Base-by-base conservation (phyloP, 2,329 filamentous ascomycete species). In the Talaromyces sp. region DNA sequence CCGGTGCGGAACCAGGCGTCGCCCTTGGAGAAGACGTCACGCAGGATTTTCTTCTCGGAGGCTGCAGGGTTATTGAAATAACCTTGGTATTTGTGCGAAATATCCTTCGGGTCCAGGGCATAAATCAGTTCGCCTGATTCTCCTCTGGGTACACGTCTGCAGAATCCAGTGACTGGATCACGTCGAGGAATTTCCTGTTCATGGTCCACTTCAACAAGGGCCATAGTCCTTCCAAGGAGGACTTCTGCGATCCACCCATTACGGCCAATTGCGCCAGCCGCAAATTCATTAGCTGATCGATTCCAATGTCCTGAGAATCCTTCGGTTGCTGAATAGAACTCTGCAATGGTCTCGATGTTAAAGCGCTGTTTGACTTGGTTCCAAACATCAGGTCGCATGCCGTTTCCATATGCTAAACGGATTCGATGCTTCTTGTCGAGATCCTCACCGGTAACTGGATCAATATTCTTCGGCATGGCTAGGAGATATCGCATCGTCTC, bases 401-500 rank as follows among this genome's bases (percentile, higher is more conserved):
- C 91, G 68, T 96, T 96, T 19, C 91, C 91, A 63, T 93, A 89
- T 0, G 89, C 90, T 3, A 87, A 66, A 5, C 85, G 84, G n/a
- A 96, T 83, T 0, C 78, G 80, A 75, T 96, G 88, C 62, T 85
- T 82, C 64, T 80, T 83, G 72, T 96, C 91, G 36, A 91, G 78
- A 61, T 82, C 80, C 67, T 87, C 83, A 19, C 86, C 86, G 0
- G 86, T 89, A 6, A 69, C 70, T 0, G 85, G 79, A 63, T 91
- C 85, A 25, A 78, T 71, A 57, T 87, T 80, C 2, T 87, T 75
- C 3, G 80, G 82, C 0, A 85, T 84, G 0, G 88, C 81, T 10
- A 95, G 80, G 3, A 95, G 81, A 70, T 96, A 96, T 5, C 91
- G 86, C 63, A 90, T 87, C 0, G 89, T 93, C 72, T 96, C 91